These are phyloP conservation scores for Magnusiomyces paraingens DNA, from an alignment of 1,139 yeast species.

Conservation along the genomic window DNA sequence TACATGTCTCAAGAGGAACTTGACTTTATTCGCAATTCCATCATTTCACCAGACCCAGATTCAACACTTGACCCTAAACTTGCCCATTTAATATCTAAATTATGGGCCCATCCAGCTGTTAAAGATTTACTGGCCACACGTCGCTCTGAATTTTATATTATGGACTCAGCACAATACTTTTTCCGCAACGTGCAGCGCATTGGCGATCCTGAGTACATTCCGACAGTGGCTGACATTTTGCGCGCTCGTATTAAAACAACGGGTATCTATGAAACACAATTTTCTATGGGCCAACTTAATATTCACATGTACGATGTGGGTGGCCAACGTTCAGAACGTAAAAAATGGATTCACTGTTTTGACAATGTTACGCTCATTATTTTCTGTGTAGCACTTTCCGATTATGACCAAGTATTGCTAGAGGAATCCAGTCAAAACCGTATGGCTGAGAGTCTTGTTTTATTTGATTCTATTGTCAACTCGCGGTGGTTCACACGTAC, in stretches of 20 bases:
- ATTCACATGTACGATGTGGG: constrained; percentile 90
- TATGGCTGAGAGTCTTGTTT: constrained; percentile 74
- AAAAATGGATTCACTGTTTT: constrained; percentile 93
- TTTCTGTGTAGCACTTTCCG: constrained; percentile 85
- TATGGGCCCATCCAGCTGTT: constrained; percentile 61
- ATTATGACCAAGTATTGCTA: constrained; percentile 77
- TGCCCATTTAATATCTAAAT: constrained; percentile 23
- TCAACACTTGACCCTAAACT: constrained; percentile 27
- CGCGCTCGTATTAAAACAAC: constrained; percentile 89
- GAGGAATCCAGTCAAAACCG: constrained; percentile 72
- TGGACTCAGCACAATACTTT: constrained; percentile 84
- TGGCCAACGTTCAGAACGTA: constrained; percentile 88
- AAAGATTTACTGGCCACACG: constrained; percentile 50
- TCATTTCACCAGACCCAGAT: constrained; percentile 30
- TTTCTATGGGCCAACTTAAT: constrained; percentile 68
- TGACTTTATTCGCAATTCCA: constrained; percentile 21
- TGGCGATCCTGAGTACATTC: constrained; percentile 53
- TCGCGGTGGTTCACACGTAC: constrained; percentile 92
- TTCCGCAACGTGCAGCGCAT: constrained; percentile 63
- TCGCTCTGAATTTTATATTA: constrained; percentile 70
- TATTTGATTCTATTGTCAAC: constrained; percentile 86
- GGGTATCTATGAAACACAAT: constrained; percentile 79
- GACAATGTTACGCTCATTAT: constrained; percentile 86
- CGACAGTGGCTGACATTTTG: constrained; percentile 69
- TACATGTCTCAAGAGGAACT: constrained; percentile 20